A percentile compares a stretch with the other conserved stretches of the same genome.
These are phyloP conservation scores for Paspalum vaginatum DNA, from an alignment of 176 grass and related monocot genomes.

Conservation along the genomic window DNA sequence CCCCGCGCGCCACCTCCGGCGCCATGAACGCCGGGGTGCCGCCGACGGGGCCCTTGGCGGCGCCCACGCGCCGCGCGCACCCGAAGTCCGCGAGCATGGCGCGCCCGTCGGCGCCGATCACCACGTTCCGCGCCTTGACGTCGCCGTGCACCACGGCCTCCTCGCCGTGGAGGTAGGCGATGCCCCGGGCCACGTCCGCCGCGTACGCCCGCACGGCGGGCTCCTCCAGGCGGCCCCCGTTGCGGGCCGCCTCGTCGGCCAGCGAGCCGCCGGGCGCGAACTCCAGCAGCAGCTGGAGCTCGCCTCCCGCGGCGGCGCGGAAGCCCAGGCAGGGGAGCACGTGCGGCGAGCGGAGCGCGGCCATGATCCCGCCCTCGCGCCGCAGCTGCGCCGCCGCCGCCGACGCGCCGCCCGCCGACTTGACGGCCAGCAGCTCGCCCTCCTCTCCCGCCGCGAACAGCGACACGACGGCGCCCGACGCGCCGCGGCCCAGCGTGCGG, in stretches of 20 bases:
- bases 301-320: neutral
- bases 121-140: slow-evolving; percentile 77
- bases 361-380: slow-evolving; percentile 63
- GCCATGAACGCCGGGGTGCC: slow-evolving; percentile 96
- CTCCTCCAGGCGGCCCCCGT: slow-evolving; percentile 54
- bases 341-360: slow-evolving; percentile 62
- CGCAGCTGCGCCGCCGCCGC: slow-evolving; percentile 45
- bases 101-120: slow-evolving; percentile 61
- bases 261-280: slow-evolving; percentile 86
- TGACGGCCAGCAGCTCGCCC: slow-evolving; percentile 63
- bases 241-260: slow-evolving; percentile 52
- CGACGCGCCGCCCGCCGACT: slow-evolving; percentile 49
- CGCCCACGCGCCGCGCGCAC: slow-evolving; percentile 39
- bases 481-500: slow-evolving; percentile 59
- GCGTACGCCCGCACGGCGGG: slow-evolving; percentile 41
- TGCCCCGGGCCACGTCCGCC: slow-evolving; percentile 56
- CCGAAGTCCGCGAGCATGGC: slow-evolving; percentile 88
- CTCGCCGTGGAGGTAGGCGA: slow-evolving; percentile 70
- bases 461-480: slow-evolving; percentile 62
- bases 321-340: slow-evolving; percentile 70
- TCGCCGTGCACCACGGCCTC: slow-evolving; percentile 64
- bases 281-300: slow-evolving; percentile 66
- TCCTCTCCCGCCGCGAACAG: slow-evolving; percentile 40
- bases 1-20: slow-evolving; percentile 82
- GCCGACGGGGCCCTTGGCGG: slow-evolving; percentile 29